phyloP scores from a whole-genome alignment of 2,329 filamentous ascomycete genomes.

The Pestalotiopsis sp. region DNA sequence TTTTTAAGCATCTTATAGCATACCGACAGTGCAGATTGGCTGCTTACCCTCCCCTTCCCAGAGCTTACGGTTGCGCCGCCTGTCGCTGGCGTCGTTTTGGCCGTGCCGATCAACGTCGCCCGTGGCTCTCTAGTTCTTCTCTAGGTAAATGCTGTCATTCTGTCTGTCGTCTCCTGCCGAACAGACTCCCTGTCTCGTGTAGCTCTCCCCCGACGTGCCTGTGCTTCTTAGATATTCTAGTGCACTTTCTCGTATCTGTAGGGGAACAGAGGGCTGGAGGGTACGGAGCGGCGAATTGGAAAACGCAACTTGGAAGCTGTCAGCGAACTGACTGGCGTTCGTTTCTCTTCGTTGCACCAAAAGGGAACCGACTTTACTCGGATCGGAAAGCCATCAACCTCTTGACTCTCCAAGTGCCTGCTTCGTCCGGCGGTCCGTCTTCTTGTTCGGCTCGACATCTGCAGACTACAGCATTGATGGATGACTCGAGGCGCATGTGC shows the following conservation, averaged over 20 bases:
- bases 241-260: background rate
- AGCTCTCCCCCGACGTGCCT: too few species aligned
- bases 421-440: background rate
- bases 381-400: background rate
- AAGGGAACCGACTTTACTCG: background rate
- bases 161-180: too few species aligned
- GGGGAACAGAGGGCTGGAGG: background rate
- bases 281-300: background rate
- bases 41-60: background rate
- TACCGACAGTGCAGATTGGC: background rate
- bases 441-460: background rate
- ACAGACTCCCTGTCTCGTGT: too few species aligned
- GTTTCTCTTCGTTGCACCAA: background rate
- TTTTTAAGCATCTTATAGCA: background rate
- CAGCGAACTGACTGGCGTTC: background rate
- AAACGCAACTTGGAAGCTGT: background rate
- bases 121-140: background rate
- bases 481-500: background rate
- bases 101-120: background rate
- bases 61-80: background rate
- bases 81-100: background rate
- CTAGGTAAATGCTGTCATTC: too few species aligned
- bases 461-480: background rate
- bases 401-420: background rate
- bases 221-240: too few species aligned